These are phyloP conservation scores for Aspergillus melleus DNA, from an alignment of 2,329 filamentous ascomycete genomes.

Conservation along the genomic window DNA sequence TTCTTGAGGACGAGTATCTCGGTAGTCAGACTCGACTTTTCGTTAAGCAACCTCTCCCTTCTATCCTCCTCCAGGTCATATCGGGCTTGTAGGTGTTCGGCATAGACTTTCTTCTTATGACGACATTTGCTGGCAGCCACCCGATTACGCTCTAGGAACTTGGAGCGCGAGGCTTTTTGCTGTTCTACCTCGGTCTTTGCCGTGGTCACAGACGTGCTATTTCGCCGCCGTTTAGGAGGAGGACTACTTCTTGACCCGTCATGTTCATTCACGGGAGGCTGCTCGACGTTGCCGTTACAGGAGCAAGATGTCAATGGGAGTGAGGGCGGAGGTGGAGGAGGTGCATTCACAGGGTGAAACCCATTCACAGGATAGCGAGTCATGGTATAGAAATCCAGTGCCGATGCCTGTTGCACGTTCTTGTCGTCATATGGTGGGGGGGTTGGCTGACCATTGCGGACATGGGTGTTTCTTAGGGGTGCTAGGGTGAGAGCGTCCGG, in stretches of 20 bases:
- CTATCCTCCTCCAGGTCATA: conserved; percentile 37
- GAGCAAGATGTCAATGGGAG: too few relatives aligned
- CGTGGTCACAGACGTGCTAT: neutral
- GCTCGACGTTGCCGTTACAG: neutral
- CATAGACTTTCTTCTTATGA: conserved; percentile 63
- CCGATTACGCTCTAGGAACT: conserved; percentile 60
- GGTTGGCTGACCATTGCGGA: conserved; percentile 41
- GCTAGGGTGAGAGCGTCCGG: neutral
- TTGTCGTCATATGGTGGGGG: conserved; percentile 36
- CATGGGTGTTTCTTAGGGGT: conserved; percentile 31
- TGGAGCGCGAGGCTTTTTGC: conserved; percentile 46
- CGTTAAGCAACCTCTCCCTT: conserved; percentile 26
- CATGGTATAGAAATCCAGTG: neutral
- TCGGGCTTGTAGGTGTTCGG: conserved; percentile 50
- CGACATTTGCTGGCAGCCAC: conserved; percentile 62
- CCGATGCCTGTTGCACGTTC: neutral
- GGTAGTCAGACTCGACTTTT: neutral
- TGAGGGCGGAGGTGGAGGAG: neutral
- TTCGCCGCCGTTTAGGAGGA: neutral
- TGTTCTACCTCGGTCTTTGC: conserved; percentile 9
- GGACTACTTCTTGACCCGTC: neutral
- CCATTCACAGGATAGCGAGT: neutral
- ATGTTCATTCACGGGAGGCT: neutral
- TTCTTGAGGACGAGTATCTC: neutral
- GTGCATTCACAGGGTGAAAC: neutral